Base-by-base conservation (phyloP, 2,329 filamentous ascomycete species). In the Xylaria sp. region DNA sequence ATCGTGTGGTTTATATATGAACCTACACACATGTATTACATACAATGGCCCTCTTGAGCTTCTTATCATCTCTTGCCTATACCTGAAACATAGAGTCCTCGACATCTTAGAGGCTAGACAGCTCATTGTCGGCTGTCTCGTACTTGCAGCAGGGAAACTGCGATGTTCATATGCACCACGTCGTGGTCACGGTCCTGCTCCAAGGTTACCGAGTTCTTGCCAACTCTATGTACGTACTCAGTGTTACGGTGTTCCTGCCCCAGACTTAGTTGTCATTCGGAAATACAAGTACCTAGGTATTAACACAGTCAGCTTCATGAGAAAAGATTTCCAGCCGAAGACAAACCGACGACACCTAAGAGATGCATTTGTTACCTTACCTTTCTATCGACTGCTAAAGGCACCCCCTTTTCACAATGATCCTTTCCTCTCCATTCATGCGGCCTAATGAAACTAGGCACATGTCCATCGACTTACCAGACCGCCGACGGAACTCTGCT, bases 331-430 rank as follows among this genome's bases (percentile, higher is more conserved):
- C n/a, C 5, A 35, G 14, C 31, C 57, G 42, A 47, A 57, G 56
- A 58, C 56, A 45, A 50, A 35, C 47, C 8, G 11, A 40, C 23
- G 38, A 15, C 31, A 43, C 50, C 62, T 57, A 59, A 60, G 19
- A 57, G 57, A 49, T 57, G 38, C 33, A 60, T 58, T 19, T 23
- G 25, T 46, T 60, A 64, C 9, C 46, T 46, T 60, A 64, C 9
- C 46, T 53, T 47, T 40, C 46, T 65, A 50, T 47, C 37, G 14
- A 42, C 33, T 55, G 28, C 37, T 38, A 33, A 35, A 23, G 35
- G 14, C 21, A 53, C 17, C 12, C 45, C 52, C 19, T 28, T 21
- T 37, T 53, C 33, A 63, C 45, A 60, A 58, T 54, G 49, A 56
- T 49, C 25, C 23, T 8, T 37, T 58, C 8, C 15, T 23, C 12